A percentile compares a stretch with the other conserved stretches of the same genome.
Conservation (phyloP, 2,329 filamentous ascomycete genomes). For the Alternaria rosae region DNA sequence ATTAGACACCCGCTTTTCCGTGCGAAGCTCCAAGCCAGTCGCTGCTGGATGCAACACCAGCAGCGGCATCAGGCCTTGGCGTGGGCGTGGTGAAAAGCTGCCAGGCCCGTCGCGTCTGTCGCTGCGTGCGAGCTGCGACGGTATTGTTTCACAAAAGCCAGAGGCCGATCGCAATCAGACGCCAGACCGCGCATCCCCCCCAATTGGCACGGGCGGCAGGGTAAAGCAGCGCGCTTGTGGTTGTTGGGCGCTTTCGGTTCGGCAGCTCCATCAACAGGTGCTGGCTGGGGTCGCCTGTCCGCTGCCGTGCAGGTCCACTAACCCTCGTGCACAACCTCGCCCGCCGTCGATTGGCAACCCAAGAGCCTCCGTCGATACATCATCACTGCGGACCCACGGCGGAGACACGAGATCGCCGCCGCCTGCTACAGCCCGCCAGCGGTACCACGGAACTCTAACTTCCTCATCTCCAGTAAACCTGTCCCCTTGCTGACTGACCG, state of each 20-base stretch:
- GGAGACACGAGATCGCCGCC: constrained; percentile 21
- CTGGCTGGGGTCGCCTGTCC: constrained; percentile 18
- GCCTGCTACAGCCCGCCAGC: constrained; percentile 13
- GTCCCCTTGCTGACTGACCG: constrained; percentile 1
- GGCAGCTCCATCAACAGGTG: constrained; percentile 9
- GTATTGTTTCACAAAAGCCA: neutral
- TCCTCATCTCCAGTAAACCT: constrained; percentile 23
- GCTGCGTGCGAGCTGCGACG: neutral
- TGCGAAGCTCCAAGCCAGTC: constrained; percentile 21
- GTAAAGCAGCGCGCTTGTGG: neutral
- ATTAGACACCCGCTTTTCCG: constrained; percentile 24
- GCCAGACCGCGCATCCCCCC: neutral
- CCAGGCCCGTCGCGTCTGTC: neutral
- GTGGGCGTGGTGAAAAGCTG: constrained; percentile 6
- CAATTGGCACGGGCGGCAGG: constrained; percentile 1
- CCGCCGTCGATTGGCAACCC: constrained; percentile 4
- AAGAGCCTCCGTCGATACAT: constrained; percentile 20
- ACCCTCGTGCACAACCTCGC: constrained; percentile 27
- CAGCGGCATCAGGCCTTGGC: constrained; percentile 2
- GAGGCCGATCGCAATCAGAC: neutral
- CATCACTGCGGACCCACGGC: constrained; percentile 28
- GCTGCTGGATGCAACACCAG: constrained; percentile 16
- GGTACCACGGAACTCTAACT: constrained; percentile 24
- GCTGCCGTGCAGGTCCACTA: constrained; percentile 24
- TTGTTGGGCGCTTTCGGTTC: constrained; percentile 15